phyloP scores from a whole-genome alignment of 2,329 filamentous ascomycete species.

The Fusarium sublunatum region DNA sequence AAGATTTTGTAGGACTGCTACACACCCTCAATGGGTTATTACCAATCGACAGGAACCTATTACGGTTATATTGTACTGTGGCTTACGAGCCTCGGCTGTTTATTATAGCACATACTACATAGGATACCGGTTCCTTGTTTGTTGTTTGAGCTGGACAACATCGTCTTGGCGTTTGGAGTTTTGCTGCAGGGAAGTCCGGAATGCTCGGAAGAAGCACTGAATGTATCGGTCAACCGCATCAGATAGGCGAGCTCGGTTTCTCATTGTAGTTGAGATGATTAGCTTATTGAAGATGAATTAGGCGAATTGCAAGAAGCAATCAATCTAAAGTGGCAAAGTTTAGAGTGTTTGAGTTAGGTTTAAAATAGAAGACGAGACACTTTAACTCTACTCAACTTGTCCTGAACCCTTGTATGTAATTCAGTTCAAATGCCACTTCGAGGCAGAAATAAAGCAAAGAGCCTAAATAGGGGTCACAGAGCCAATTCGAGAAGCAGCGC shows the following conservation, averaged over 20 bases:
- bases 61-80: conserved; percentile 5
- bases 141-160: background rate
- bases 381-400: background rate
- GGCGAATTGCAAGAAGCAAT: too few relatives aligned
- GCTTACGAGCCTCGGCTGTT: background rate
- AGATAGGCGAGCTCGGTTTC: background rate
- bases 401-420: too few relatives aligned
- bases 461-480: too few relatives aligned
- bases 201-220: conserved; percentile 26
- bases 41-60: conserved; percentile 1
- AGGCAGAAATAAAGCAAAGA: too few relatives aligned
- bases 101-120: background rate
- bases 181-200: conserved; percentile 9
- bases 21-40: conserved; percentile 18
- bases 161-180: background rate
- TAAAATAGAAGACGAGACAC: background rate
- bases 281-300: background rate
- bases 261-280: too few relatives aligned
- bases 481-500: too few relatives aligned
- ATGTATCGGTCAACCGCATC: conserved; percentile 13
- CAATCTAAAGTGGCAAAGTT: too few relatives aligned
- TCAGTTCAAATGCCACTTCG: too few relatives aligned
- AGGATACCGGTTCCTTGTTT: background rate
- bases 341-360: too few relatives aligned
- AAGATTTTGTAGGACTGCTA: background rate